These are phyloP conservation scores for Eimeria sp. DNA, from an alignment of 169 alveolate genomes.

Conservation along the genomic window DNA sequence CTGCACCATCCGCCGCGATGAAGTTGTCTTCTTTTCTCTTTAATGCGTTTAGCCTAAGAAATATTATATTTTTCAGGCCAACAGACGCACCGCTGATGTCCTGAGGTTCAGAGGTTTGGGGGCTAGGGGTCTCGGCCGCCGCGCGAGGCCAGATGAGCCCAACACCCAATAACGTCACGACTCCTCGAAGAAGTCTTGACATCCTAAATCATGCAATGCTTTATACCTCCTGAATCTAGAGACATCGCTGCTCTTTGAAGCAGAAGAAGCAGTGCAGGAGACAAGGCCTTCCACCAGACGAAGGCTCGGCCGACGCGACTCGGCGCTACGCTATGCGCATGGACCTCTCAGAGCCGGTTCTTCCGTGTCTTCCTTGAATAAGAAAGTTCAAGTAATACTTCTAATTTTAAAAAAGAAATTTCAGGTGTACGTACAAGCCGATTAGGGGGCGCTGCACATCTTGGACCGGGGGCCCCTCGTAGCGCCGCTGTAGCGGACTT, in stretches of 20 bases:
- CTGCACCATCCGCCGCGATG: too few species aligned
- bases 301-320: conserved; percentile 39
- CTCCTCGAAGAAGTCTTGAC: conserved; percentile 38
- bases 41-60: not conserved
- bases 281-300: not conserved
- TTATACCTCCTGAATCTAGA: conserved; percentile 14
- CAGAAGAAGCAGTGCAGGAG: not conserved
- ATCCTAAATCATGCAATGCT: not conserved
- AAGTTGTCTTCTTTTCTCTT: not conserved
- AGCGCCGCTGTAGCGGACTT: not conserved
- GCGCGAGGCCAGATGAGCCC: not conserved
- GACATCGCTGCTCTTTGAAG: not conserved
- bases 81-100: conserved; percentile 1
- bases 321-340: not conserved
- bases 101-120: not conserved
- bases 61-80: not conserved
- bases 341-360: not conserved
- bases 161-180: conserved; percentile 25
- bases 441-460: not conserved
- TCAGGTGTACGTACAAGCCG: not conserved
- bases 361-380: conserved; percentile 16
- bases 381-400: not conserved
- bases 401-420: not conserved
- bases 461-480: conserved; percentile 22
- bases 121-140: not conserved